Conservation (phyloP, 2,329 filamentous ascomycete species). For the Metarhizium brunneum region DNA sequence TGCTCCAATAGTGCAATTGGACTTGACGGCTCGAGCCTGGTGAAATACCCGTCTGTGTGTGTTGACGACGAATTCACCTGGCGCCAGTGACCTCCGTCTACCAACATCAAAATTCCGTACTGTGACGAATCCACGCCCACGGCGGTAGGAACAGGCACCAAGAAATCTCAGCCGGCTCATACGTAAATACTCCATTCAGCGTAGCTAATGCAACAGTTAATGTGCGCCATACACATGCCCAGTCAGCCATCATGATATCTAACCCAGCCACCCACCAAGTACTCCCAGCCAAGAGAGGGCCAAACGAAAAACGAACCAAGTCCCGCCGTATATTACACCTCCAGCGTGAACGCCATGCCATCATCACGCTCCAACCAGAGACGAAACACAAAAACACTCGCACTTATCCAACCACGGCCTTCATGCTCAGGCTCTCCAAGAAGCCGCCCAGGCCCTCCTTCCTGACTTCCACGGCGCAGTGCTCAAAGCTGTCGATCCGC, state of each 20-base stretch:
- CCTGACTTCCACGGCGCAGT: slow-evolving; percentile 94
- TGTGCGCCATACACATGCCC: slow-evolving; percentile 2
- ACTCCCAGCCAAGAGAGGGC: neutral
- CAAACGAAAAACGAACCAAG: neutral
- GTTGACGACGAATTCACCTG: neutral
- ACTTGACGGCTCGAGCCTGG: no score
- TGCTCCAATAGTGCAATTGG: no score
- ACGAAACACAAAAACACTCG: neutral
- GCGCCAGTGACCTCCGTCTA: neutral
- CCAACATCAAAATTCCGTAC: neutral
- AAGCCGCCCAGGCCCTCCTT: slow-evolving; percentile 91
- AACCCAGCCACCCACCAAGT: neutral
- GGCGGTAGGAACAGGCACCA: neutral
- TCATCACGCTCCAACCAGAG: neutral
- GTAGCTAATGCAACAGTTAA: slow-evolving; percentile 2
- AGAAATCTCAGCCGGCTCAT: neutral
- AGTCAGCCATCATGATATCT: neutral
- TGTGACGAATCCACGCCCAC: neutral
- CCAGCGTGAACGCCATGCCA: neutral
- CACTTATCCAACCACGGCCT: slow-evolving; percentile 63
- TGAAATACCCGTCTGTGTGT: no score
- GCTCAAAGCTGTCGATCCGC: slow-evolving; percentile 91
- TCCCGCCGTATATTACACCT: neutral
- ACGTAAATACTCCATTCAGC: neutral
- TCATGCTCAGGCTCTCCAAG: slow-evolving; percentile 84